Conservation (phyloP, 176 grass and related monocot genomes). For the Tillandsia fasciculata region DNA sequence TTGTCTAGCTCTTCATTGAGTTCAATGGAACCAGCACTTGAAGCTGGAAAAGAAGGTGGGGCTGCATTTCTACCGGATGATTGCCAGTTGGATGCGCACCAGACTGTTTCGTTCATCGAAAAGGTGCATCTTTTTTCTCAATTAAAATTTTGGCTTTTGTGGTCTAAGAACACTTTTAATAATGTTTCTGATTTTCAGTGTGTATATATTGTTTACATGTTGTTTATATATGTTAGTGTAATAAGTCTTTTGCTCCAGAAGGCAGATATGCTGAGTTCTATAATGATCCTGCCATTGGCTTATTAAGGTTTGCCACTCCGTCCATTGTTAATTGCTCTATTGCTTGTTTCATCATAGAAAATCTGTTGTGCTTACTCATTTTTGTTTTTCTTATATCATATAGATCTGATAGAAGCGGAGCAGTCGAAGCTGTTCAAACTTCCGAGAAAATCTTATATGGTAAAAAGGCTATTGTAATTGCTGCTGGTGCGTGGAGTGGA, state of each 20-base stretch:
- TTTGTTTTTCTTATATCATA: slow-evolving; percentile 18
- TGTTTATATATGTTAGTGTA: slow-evolving; percentile 39
- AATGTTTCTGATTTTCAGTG: slow-evolving; percentile 8
- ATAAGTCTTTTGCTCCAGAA: slow-evolving; percentile 47
- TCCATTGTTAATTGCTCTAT: background rate
- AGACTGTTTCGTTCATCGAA: slow-evolving; percentile 76
- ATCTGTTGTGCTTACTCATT: background rate
- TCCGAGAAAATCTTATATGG: slow-evolving; percentile 61
- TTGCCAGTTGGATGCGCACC: slow-evolving; percentile 65
- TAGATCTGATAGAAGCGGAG: slow-evolving; percentile 65
- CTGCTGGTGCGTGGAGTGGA: slow-evolving; percentile 78
- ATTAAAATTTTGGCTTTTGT: background rate
- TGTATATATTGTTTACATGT: slow-evolving; percentile 1
- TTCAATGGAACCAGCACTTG: slow-evolving; percentile 50
- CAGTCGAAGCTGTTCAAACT: slow-evolving; percentile 78
- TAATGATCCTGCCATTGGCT: slow-evolving; percentile 65
- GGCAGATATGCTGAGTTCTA: slow-evolving; percentile 82
- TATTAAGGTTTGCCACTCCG: slow-evolving; percentile 51
- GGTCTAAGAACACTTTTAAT: background rate
- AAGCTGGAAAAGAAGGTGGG: slow-evolving; percentile 53
- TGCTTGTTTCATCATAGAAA: background rate
- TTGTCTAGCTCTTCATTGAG: slow-evolving; percentile 38
- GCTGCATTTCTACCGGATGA: slow-evolving; percentile 68
- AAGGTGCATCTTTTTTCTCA: slow-evolving; percentile 32
- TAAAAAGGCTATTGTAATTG: slow-evolving; percentile 68